Percentiles rank a stretch among this genome's conserved stretches.
Conservation (phyloP, 331 rosid species). For the Arachis monticola region DNA sequence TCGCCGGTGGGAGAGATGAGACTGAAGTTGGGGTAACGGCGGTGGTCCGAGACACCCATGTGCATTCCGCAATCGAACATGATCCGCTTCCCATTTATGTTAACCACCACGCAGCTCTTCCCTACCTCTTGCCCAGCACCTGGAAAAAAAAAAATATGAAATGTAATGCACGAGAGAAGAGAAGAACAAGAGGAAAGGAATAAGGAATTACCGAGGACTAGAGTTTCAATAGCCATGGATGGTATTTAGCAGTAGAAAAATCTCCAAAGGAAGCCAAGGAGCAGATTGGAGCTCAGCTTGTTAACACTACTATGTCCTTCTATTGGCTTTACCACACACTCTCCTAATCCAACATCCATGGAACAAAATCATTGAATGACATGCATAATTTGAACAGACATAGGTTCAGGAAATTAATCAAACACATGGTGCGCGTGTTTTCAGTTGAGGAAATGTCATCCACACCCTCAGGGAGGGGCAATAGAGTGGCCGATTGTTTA, state of each 20-base stretch:
- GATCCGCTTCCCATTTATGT: slow-evolving; percentile 80
- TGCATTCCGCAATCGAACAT: slow-evolving; percentile 99
- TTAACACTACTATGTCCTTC: too few relatives aligned
- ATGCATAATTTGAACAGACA: too few relatives aligned
- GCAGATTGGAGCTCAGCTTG: too few relatives aligned
- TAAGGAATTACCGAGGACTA: slow-evolving; percentile 58
- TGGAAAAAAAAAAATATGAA: slow-evolving; percentile 16
- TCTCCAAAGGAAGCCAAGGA: too few relatives aligned
- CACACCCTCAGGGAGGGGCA: too few relatives aligned
- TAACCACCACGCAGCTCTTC: slow-evolving; percentile 88
- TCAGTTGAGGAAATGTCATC: too few relatives aligned
- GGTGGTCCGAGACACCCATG: slow-evolving; percentile 71
- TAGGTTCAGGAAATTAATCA: too few relatives aligned
- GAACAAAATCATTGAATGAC: too few relatives aligned
- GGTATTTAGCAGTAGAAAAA: not conserved
- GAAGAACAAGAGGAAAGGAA: not conserved
- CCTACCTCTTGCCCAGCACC: slow-evolving; percentile 99
- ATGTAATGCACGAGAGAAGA: not conserved
- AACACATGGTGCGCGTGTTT: too few relatives aligned
- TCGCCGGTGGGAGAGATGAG: slow-evolving; percentile 50
- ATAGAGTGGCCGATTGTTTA: too few relatives aligned
- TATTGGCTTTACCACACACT: too few relatives aligned
- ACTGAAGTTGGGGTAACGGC: slow-evolving; percentile 79
- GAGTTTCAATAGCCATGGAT: slow-evolving; percentile 65
- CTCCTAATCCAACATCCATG: too few relatives aligned